These are phyloP conservation scores for Raphidocelis subcapitata DNA, from an alignment of 139 green algal species.

Conservation along the genomic window DNA sequence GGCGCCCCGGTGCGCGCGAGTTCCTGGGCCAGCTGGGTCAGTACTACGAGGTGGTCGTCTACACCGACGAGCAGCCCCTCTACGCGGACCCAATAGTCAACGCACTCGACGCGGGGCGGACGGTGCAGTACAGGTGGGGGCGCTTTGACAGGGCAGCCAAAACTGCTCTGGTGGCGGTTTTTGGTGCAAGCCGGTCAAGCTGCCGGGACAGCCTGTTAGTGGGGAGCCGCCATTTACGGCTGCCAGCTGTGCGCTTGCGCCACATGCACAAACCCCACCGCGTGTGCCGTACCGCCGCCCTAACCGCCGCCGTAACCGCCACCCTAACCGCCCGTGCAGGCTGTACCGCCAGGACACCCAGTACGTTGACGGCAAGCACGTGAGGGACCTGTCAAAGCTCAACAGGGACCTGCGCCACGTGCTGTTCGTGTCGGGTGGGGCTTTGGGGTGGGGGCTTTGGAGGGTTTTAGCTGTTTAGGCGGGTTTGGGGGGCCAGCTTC, in stretches of 20 bases:
- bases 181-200: too few species aligned
- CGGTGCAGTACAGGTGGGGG: slow-evolving; percentile 17
- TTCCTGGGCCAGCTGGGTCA: slow-evolving; percentile 87
- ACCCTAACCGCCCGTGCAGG: too few species aligned
- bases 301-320: too few species aligned
- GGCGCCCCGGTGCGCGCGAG: slow-evolving; percentile 85
- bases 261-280: slow-evolving; percentile 3
- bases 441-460: neutral
- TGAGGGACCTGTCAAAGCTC: slow-evolving; percentile 92
- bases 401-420: slow-evolving; percentile 91
- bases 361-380: slow-evolving; percentile 87
- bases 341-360: slow-evolving; percentile 91
- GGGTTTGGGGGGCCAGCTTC: neutral
- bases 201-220: too few species aligned
- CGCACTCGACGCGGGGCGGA: slow-evolving; percentile 78
- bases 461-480: neutral
- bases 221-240: too few species aligned
- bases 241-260: too few species aligned
- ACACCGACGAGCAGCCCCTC: slow-evolving; percentile 80
- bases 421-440: slow-evolving; percentile 64
- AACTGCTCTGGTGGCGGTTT: too few species aligned
- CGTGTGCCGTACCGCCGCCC: slow-evolving; percentile 35
- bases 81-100: slow-evolving; percentile 94
- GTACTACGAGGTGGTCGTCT: slow-evolving; percentile 96
- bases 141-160: too few species aligned